Base-by-base conservation (phyloP, 208 protist genomes). In the Leishmania tropica region DNA sequence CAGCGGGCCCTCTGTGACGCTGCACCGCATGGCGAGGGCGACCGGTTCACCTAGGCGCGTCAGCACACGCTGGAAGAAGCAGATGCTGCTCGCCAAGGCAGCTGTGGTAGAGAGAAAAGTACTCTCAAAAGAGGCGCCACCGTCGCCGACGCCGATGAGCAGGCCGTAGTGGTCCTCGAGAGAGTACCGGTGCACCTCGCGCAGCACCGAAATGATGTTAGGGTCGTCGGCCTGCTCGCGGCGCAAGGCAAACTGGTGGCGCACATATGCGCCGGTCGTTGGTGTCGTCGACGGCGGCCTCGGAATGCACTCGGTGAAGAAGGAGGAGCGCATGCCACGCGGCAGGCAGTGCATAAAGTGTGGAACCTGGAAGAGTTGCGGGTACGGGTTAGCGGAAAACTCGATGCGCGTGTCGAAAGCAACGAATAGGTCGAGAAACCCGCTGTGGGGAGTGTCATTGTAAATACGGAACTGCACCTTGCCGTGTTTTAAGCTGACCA, bases 161-260 rank as follows among this genome's bases (percentile, higher is more conserved):
- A 97, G 85, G 45, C 94, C 94, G 64, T 90, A 81, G 80, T 97
- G 94, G 56, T 97, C 94, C 81, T 97, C 92, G 11, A 97, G 83
- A 24, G 94, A 97, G 83, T 97, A 97, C 37, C 92, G 89, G 80
- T 97, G 94, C 40, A 95, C 94, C 81, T 97, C 94, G 19, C 89
- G 92, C 54, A 97, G 81, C 2, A 97, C 86, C 7, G 89, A 87
- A 21, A 97, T 86, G 15, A 90, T 79, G 13, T 81, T 78, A 15
- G 89, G 83, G 51, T 95, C 85, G 19, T 89, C 88, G 56, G 90
- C 90, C 64, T 93, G 85, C 75, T 93, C 87, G 28, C 71, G 56
- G 0, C 28, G 68, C 15, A 97, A 81, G 2, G 83, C 71, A 79
- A 97, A 97, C 28, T 85, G 82, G 53, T 97, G 94, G 35, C 90